Evolutionary conservation across 1,284 basidiomycete species (phyloP).

Genomic region (Rhodotorula mucilaginosa): DNA sequence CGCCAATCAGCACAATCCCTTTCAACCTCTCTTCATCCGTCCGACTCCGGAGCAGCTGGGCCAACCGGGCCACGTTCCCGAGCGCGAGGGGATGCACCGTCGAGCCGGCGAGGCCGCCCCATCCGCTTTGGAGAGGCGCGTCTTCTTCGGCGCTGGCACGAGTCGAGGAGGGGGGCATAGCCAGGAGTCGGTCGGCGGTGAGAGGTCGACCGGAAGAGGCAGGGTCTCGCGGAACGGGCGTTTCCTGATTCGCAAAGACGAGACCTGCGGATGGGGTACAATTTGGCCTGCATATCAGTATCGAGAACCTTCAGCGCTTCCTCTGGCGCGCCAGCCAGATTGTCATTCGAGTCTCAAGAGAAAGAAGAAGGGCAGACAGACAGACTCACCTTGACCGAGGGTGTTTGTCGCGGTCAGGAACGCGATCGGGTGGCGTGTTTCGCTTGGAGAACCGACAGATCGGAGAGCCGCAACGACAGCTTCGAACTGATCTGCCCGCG

Average conservation of each 20-base stretch:
- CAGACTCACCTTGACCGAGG: constrained; percentile 57
- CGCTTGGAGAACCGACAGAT: constrained; percentile 6
- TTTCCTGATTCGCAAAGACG: constrained; percentile 59
- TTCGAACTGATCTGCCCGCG: constrained; percentile 56
- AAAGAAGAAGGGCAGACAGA: not conserved
- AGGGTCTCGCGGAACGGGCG: not conserved
- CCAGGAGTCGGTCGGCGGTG: constrained; percentile 22
- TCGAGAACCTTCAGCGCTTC: not conserved
- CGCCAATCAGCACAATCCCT: constrained; percentile 64
- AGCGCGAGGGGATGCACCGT: constrained; percentile 59
- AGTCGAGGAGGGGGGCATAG: constrained; percentile 12
- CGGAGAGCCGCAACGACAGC: constrained; percentile 56
- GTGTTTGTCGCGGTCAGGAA: constrained; percentile 76
- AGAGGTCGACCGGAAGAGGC: not conserved
- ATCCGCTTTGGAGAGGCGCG: constrained; percentile 57
- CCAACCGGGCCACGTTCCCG: constrained; percentile 58
- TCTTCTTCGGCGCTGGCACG: constrained; percentile 9
- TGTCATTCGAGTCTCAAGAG: not conserved
- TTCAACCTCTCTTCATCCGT: constrained; percentile 41
- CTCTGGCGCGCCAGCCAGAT: too few species aligned
- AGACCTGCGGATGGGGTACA: constrained; percentile 47
- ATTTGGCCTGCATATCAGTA: not conserved
- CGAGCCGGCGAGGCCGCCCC: constrained; percentile 72
- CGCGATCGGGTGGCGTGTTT: constrained; percentile 53
- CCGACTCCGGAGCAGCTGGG: constrained; percentile 52